Conservation (phyloP, 2,329 filamentous ascomycete genomes). For the Chaetomium sp. region DNA sequence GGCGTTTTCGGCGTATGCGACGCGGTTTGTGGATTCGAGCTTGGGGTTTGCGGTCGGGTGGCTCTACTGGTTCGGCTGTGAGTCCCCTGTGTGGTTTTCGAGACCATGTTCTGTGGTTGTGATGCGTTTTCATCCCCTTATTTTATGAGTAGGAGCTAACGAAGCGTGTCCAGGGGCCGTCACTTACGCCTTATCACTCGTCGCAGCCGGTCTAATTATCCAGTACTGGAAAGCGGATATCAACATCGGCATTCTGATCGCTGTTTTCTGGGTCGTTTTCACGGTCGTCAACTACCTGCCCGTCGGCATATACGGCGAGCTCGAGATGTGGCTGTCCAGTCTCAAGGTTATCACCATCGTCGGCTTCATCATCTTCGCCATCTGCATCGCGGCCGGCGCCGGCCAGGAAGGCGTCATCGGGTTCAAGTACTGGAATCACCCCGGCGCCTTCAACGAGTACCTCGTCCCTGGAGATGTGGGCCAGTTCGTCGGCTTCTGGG, state of each 20-base stretch:
- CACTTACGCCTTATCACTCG: slow-evolving; percentile 67
- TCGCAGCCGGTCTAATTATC: slow-evolving; percentile 66
- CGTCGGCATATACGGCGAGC: slow-evolving; percentile 65
- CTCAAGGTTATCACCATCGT: slow-evolving; percentile 72
- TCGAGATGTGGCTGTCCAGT: slow-evolving; percentile 71
- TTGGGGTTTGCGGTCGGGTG: slow-evolving; percentile 60
- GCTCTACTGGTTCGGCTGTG: slow-evolving; percentile 75
- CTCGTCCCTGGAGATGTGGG: slow-evolving; percentile 46
- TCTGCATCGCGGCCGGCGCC: slow-evolving; percentile 67
- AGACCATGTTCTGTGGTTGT: too few species aligned
- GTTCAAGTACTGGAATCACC: slow-evolving; percentile 63
- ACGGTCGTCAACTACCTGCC: slow-evolving; percentile 64
- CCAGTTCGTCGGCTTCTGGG: slow-evolving; percentile 64
- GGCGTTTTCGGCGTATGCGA: slow-evolving; percentile 69
- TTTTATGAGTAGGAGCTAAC: neutral
- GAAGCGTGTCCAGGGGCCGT: slow-evolving; percentile 41
- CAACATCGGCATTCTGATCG: slow-evolving; percentile 65
- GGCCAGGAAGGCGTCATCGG: slow-evolving; percentile 65
- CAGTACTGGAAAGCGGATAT: slow-evolving; percentile 63
- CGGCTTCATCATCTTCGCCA: slow-evolving; percentile 70
- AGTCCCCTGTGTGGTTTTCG: slow-evolving; percentile 5
- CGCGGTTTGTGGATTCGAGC: slow-evolving; percentile 61
- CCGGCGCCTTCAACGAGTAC: slow-evolving; percentile 61
- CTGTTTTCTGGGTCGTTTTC: slow-evolving; percentile 66
- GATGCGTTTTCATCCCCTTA: too few species aligned